Percentiles rank a stretch among this genome's conserved stretches.
Evolutionary conservation across 345 rosid species (phyloP).

Genomic region (Cochlearia excelsa): DNA sequence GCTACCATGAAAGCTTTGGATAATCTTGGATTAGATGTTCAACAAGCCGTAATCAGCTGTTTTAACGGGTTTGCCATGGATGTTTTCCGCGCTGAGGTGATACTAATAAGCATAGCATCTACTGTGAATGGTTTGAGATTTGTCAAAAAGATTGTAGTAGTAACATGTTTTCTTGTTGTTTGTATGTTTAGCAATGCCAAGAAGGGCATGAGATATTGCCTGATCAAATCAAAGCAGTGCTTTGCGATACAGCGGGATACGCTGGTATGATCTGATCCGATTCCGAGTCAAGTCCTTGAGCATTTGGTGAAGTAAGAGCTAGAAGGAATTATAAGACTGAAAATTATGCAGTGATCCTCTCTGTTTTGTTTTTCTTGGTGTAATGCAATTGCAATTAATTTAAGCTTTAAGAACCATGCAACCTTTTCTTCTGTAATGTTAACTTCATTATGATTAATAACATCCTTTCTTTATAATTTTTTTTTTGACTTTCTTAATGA

Average conservation of each 20-base stretch:
- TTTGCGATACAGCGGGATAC: conserved; percentile 79
- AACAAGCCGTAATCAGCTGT: conserved; percentile 95
- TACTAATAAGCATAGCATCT: not conserved
- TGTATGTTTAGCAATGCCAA: conserved; percentile 66
- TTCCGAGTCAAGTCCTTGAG: conserved; percentile 8
- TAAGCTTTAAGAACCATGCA: not conserved
- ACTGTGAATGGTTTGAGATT: not conserved
- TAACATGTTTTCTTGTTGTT: not conserved
- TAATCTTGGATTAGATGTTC: conserved; percentile 90
- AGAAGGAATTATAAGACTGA: conserved; percentile 2
- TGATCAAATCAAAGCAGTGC: conserved; percentile 91
- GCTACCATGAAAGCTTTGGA: conserved; percentile 92
- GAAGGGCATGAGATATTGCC: conserved; percentile 82
- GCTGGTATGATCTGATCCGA: conserved; percentile 46
- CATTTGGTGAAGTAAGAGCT: conserved; percentile 17
- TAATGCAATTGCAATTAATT: no score
- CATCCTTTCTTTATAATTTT: no score
- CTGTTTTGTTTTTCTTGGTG: no score
- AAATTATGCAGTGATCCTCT: no score
- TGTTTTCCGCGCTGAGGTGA: conserved; percentile 93
- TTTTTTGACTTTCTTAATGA: no score
- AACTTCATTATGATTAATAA: no score
- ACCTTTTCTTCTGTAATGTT: not conserved
- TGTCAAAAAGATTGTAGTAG: not conserved
- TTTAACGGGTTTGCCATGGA: conserved; percentile 93